Evolutionary conservation across 2,329 filamentous ascomycete genomes (phyloP).

Genomic region (Cyanodermella asteris): DNA sequence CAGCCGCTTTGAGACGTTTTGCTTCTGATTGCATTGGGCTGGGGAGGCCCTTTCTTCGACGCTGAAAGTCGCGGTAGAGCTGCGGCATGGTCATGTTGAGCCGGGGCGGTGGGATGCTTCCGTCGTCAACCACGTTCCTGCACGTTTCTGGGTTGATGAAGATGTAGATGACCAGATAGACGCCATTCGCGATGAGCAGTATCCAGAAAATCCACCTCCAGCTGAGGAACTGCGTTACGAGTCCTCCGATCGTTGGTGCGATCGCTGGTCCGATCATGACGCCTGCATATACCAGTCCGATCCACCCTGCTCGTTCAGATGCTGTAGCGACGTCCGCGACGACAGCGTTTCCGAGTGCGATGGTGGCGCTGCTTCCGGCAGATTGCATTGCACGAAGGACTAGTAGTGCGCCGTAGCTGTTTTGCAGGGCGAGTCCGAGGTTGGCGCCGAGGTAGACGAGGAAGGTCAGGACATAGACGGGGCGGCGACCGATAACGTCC

Average conservation of each 20-base stretch:
- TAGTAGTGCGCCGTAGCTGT: slow-evolving; percentile 15
- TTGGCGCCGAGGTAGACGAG: slow-evolving; percentile 17
- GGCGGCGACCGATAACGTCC: slow-evolving; percentile 14
- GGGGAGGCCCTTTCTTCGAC: not conserved
- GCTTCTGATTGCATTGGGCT: slow-evolving; percentile 2
- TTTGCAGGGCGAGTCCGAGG: slow-evolving; percentile 17
- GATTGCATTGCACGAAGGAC: slow-evolving; percentile 17
- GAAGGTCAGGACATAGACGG: slow-evolving; percentile 12
- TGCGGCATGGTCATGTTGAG: slow-evolving; percentile 14
- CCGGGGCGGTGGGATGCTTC: slow-evolving; percentile 13
- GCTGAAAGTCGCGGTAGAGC: slow-evolving; percentile 4
- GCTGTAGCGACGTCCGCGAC: slow-evolving; percentile 14
- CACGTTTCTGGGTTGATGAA: slow-evolving; percentile 16
- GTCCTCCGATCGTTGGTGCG: slow-evolving; percentile 15
- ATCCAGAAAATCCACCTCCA: slow-evolving; percentile 23
- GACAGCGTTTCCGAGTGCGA: slow-evolving; percentile 14
- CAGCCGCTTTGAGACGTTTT: slow-evolving; percentile 2
- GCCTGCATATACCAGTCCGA: slow-evolving; percentile 17
- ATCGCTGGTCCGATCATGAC: slow-evolving; percentile 12
- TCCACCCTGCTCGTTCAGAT: slow-evolving; percentile 14
- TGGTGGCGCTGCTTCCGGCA: slow-evolving; percentile 11
- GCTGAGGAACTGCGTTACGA: slow-evolving; percentile 15
- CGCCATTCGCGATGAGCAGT: slow-evolving; percentile 10
- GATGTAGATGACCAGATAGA: slow-evolving; percentile 1
- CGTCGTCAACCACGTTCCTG: slow-evolving; percentile 16